Conservation (phyloP, 2,329 filamentous ascomycete genomes). For the Didymella glomerata region DNA sequence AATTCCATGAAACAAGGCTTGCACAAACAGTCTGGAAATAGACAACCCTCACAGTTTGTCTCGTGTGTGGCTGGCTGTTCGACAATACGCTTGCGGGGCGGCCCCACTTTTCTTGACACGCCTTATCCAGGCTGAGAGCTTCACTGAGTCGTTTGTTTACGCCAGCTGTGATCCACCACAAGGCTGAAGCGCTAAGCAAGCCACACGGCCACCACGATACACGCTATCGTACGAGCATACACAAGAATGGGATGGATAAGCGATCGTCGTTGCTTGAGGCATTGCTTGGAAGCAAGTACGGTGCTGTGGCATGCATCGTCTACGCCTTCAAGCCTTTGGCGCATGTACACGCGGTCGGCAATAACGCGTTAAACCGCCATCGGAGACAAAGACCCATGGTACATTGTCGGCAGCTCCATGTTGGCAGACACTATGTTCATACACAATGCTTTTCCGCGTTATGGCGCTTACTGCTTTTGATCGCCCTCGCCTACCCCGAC, state of each 20-base stretch:
- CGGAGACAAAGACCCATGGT: conserved; percentile 6
- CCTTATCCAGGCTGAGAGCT: conserved; percentile 3
- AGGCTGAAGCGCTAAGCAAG: conserved; percentile 11
- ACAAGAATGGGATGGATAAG: neutral
- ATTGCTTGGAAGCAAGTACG: conserved; percentile 2
- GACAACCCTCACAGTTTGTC: conserved; percentile 1
- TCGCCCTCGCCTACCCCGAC: conserved; percentile 9
- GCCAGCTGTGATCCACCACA: conserved; percentile 3
- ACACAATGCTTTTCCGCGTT: conserved; percentile 13
- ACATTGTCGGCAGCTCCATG: neutral
- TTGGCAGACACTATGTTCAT: neutral
- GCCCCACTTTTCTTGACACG: conserved; percentile 11
- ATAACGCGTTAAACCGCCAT: conserved; percentile 6
- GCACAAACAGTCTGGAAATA: conserved; percentile 3
- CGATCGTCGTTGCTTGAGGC: conserved; percentile 5
- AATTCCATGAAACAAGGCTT: conserved; percentile 12
- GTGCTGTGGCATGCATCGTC: neutral
- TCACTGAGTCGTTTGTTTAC: conserved; percentile 15
- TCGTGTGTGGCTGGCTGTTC: conserved; percentile 14
- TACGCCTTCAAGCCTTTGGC: conserved; percentile 1
- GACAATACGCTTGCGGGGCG: neutral
- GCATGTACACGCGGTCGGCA: neutral
- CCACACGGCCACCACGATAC: conserved; percentile 19
- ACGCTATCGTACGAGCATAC: conserved; percentile 5
- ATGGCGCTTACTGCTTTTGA: conserved; percentile 3